These are phyloP conservation scores for Exophiala sp. DNA, from an alignment of 2,329 filamentous ascomycete species.

Conservation along the genomic window DNA sequence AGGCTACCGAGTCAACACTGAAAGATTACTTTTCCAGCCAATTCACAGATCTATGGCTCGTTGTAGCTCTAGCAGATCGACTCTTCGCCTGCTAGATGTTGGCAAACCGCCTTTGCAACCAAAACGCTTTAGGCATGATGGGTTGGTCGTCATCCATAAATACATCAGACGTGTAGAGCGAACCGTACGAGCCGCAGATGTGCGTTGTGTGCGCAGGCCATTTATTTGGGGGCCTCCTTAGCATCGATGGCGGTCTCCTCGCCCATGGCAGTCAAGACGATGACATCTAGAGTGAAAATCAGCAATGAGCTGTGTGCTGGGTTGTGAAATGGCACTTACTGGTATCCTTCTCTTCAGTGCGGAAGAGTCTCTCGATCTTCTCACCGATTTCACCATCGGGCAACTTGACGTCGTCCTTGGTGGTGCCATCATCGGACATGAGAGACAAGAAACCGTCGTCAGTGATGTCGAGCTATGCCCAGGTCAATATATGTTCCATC, in stretches of 20 bases:
- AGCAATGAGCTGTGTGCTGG: conserved; percentile 1
- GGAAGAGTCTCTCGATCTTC: conserved; percentile 77
- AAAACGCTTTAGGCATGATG: conserved; percentile 14
- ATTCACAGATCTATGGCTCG: conserved; percentile 19
- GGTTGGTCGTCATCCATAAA: conserved; percentile 17
- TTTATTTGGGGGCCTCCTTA: conserved; percentile 71
- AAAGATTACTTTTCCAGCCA: conserved; percentile 19
- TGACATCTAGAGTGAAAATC: conserved; percentile 59
- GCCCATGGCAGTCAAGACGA: conserved; percentile 91
- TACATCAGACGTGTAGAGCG: conserved; percentile 17
- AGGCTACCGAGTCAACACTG: conserved; percentile 16
- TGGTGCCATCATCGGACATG: conserved; percentile 76
- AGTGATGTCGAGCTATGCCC: conserved; percentile 73
- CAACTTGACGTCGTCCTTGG: conserved; percentile 92
- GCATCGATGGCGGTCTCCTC: conserved; percentile 87
- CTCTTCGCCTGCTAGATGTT: conserved; percentile 19
- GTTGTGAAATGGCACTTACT: conserved; percentile 57
- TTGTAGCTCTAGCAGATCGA: conserved; percentile 15
- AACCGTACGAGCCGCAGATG: conserved; percentile 10
- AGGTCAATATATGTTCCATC: not conserved
- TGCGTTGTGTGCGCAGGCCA: conserved; percentile 5
- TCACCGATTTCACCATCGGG: conserved; percentile 85
- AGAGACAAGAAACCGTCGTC: conserved; percentile 94
- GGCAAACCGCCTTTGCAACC: conserved; percentile 12
- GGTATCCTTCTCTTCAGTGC: conserved; percentile 79